These are phyloP conservation scores for Talaromyces verruculosus DNA, from an alignment of 2,329 filamentous ascomycete genomes.

Conservation along the genomic window DNA sequence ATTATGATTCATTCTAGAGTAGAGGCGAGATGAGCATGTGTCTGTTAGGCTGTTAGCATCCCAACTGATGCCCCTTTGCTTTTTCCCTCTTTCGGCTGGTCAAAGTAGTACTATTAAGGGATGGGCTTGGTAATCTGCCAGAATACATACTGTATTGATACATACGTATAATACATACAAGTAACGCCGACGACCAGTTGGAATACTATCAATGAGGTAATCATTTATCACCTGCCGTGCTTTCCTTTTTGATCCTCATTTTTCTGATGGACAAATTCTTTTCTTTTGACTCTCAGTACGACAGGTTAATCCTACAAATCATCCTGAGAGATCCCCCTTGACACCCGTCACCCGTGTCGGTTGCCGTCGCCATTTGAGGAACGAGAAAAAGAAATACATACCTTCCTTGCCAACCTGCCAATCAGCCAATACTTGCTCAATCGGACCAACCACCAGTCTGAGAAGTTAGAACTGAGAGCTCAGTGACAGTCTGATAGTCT, in stretches of 20 bases:
- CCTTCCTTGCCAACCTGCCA: not conserved
- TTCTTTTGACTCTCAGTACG: not conserved
- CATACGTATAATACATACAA: not conserved
- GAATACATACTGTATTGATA: not conserved
- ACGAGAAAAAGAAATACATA: conserved; percentile 4
- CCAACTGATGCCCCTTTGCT: not conserved
- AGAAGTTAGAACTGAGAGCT: not conserved
- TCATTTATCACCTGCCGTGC: conserved; percentile 15
- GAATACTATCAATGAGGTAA: conserved; percentile 18
- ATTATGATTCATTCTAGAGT: not conserved
- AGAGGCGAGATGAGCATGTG: not conserved
- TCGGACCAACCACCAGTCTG: not conserved
- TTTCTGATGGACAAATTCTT: conserved; percentile 6
- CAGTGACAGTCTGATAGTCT: not conserved
- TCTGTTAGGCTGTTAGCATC: not conserved
- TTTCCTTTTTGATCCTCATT: not conserved
- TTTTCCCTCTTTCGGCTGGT: not conserved
- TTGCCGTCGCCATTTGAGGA: not conserved
- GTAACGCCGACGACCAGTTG: not conserved
- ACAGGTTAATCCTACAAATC: not conserved
- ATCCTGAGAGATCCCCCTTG: not conserved
- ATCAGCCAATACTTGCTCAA: not conserved
- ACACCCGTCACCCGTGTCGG: not conserved
- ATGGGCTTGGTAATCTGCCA: not conserved
- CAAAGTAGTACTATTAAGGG: not conserved